phyloP scores from a whole-genome alignment of 2,329 filamentous ascomycete genomes.

The Trichoderma koningiopsis region DNA sequence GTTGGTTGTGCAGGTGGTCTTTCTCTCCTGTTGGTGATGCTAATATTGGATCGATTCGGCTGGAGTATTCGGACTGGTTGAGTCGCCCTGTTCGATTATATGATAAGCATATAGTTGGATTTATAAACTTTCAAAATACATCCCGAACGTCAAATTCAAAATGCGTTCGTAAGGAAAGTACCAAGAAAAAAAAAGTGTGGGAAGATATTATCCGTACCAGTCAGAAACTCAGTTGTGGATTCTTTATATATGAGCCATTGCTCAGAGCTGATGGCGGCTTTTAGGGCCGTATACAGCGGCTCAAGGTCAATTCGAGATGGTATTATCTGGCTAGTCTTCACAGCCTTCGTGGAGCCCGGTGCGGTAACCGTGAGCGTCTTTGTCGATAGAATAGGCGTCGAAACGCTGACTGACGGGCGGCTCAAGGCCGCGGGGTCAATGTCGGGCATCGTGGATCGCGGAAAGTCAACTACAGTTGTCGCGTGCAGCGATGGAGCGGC shows the following conservation, averaged over 20 bases:
- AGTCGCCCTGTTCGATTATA: conserved; percentile 54
- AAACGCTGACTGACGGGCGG: conserved; percentile 59
- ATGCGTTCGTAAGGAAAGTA: not conserved
- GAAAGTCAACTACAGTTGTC: conserved; percentile 42
- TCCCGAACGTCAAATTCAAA: not conserved
- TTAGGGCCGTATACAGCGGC: conserved; percentile 64
- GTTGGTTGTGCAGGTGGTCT: conserved; percentile 68
- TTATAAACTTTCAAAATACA: not conserved
- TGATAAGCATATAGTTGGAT: not conserved
- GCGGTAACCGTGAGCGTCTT: conserved; percentile 60
- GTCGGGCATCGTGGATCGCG: conserved; percentile 59
- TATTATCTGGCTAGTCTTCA: conserved; percentile 64
- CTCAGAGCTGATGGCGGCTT: conserved; percentile 59
- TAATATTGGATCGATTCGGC: conserved; percentile 62
- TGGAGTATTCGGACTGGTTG: conserved; percentile 63
- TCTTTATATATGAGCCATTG: conserved; percentile 68
- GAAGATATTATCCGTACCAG: conserved; percentile 50
- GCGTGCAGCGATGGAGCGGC: conserved; percentile 51
- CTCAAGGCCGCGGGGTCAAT: conserved; percentile 71
- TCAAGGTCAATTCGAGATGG: conserved; percentile 69
- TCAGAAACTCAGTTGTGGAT: conserved; percentile 62
- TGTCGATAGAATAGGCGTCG: conserved; percentile 59
- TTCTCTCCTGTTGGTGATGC: conserved; percentile 59
- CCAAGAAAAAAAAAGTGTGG: not conserved
- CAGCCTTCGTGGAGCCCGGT: conserved; percentile 51